Evolutionary conservation across 805 yeast genomes (phyloP), one percentile per base, ranked within the genome.

Genomic region (Saccharomyces eubayanus): DNA sequence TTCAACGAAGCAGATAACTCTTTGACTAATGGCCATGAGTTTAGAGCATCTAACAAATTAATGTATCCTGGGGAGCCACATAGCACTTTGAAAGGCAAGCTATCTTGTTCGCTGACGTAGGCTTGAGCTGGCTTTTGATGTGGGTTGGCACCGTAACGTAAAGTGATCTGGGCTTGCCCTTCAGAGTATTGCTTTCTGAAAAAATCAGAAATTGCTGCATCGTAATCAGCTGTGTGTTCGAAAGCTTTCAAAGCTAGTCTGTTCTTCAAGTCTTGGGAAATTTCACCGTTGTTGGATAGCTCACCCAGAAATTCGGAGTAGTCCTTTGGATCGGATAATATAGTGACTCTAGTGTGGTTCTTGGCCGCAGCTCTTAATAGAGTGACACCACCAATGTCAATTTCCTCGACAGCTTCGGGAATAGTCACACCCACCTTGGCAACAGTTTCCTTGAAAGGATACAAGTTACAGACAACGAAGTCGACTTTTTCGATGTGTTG

Each of bases 91-190:
- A 92, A 92, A 50, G 99, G 99, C 62, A 92, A 80, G 60, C 81
- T 81, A 61, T 85, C 87, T 63, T 95, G 96, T 61, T 84, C 82
- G 55, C 84, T 72, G 56, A 94, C 96, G 68, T 74, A 92, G 51
- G 97, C 97, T 77, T 92, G 99, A 45, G 99, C 97, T 50, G 98
- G 98, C 74, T 89, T 92, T 78, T 92, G 99, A 74, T 94, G 98
- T 57, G 99, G 99, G 79, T 92, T 92, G 54, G 97, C 97, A 72
- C 99, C 99, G 73, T 92, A 92, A 78, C 99, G 85, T 65, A 92
- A 81, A 30, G 97, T 92, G 72, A 92, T 78, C 80, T 91, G 97
- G 54, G 92, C 79, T 50, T 76, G 76, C 70, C 84, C 87, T 76
- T 91, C 97, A 50, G 96, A 81, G 77, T 92, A 92, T 75, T 89